A percentile compares a stretch with the other conserved stretches of the same genome.
Conservation (phyloP, 352 stramenopile genomes). For the Pythium folliculosum region DNA sequence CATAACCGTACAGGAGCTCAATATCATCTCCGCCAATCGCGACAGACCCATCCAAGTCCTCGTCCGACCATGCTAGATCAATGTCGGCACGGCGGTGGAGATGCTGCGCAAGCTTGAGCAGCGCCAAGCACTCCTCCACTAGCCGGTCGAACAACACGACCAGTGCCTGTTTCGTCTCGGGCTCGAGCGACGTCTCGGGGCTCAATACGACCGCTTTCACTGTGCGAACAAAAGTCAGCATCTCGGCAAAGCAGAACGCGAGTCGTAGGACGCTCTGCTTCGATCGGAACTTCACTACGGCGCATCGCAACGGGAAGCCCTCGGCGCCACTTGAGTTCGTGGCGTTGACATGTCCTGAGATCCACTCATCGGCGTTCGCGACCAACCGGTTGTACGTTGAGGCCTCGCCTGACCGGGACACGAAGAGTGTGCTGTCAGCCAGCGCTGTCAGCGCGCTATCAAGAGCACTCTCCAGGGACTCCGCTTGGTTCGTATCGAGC, state of each 20-base stretch:
- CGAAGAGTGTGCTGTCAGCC: slow-evolving; percentile 56
- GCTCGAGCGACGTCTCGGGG: slow-evolving; percentile 11
- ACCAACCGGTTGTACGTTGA: slow-evolving; percentile 60
- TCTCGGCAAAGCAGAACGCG: slow-evolving; percentile 57
- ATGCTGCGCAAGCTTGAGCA: slow-evolving; percentile 56
- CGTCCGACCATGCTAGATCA: slow-evolving; percentile 61
- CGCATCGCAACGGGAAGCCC: slow-evolving; percentile 57
- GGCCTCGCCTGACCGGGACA: slow-evolving; percentile 35
- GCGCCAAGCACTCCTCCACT: slow-evolving; percentile 44
- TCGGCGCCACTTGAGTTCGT: slow-evolving; percentile 30
- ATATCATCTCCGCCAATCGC: slow-evolving; percentile 66
- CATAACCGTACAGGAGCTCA: slow-evolving; percentile 53
- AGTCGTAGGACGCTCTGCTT: slow-evolving; percentile 53
- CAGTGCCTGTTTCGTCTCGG: slow-evolving; percentile 13
- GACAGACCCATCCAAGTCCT: slow-evolving; percentile 66
- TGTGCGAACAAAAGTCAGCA: slow-evolving; percentile 41
- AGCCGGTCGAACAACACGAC: slow-evolving; percentile 33
- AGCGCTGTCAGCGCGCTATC: slow-evolving; percentile 59
- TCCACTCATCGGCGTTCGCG: slow-evolving; percentile 60
- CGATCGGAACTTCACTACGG: slow-evolving; percentile 64
- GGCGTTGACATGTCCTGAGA: slow-evolving; percentile 19
- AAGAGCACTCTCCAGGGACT: slow-evolving; percentile 53
- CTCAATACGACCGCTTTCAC: slow-evolving; percentile 22
- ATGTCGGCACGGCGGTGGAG: slow-evolving; percentile 71
- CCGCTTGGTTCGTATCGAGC: slow-evolving; percentile 47